phyloP scores from a whole-genome alignment of 768 basidiomycete genomes.

The Tubosaeta sp. region DNA sequence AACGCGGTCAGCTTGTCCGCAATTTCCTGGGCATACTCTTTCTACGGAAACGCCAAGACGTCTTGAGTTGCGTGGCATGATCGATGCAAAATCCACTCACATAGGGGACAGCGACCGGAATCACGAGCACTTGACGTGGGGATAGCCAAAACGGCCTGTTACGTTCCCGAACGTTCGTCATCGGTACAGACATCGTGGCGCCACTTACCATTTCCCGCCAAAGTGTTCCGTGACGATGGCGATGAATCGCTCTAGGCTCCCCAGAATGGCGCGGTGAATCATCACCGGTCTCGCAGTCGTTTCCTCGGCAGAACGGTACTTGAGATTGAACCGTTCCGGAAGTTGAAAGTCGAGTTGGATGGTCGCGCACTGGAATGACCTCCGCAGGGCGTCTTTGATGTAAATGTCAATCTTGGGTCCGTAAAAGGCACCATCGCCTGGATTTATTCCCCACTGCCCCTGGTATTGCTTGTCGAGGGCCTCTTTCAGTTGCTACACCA shows the following conservation, averaged over 20 bases:
- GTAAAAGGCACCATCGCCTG: slow-evolving; percentile 98
- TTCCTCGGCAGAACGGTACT: slow-evolving; percentile 76
- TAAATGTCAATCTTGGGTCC: slow-evolving; percentile 99
- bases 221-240: slow-evolving; percentile 97
- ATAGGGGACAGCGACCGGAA: slow-evolving; percentile 87
- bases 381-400: slow-evolving; percentile 84
- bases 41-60: slow-evolving; percentile 42
- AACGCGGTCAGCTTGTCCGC: slow-evolving; percentile 57
- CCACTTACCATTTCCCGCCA: slow-evolving; percentile 87
- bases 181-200: neutral
- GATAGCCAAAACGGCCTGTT: slow-evolving; percentile 96
- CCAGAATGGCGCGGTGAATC: slow-evolving; percentile 95
- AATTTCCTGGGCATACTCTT: slow-evolving; percentile 86
- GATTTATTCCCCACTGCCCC: slow-evolving; percentile 89
- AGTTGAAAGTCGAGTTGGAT: slow-evolving; percentile 99
- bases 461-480: slow-evolving; percentile 84
- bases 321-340: slow-evolving; percentile 92
- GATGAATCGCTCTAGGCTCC: slow-evolving; percentile 91
- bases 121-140: slow-evolving; percentile 91
- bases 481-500: slow-evolving; percentile 67
- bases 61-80: neutral
- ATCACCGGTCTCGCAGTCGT: slow-evolving; percentile 80
- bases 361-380: slow-evolving; percentile 97
- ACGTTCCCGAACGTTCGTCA: neutral
- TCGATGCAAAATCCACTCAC: slow-evolving; percentile 43